These are phyloP conservation scores for Kluyveromyces wickerhamii DNA, from an alignment of 805 yeast genomes.

Conservation along the genomic window DNA sequence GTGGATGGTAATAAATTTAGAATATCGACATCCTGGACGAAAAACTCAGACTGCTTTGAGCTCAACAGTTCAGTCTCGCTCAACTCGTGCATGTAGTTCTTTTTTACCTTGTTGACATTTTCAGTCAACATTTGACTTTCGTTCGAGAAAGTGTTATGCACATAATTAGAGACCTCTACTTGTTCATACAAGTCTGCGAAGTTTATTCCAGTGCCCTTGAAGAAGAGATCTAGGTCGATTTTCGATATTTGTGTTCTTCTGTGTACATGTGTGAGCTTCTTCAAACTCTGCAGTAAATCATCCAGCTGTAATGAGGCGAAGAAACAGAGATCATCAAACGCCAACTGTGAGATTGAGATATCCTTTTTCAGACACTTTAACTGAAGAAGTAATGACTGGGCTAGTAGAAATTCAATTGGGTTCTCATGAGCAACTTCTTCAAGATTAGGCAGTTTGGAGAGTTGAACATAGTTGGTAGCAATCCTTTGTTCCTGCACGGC, in stretches of 20 bases:
- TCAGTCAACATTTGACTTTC: conserved; percentile 9
- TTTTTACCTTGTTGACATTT: conserved; percentile 9
- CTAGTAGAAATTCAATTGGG: conserved; percentile 17
- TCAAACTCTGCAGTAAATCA: conserved; percentile 36
- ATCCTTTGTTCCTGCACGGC: too few relatives aligned
- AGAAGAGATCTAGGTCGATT: conserved; percentile 41
- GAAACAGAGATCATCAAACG: conserved; percentile 33
- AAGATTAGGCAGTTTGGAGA: conserved; percentile 13
- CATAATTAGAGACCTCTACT: conserved; percentile 19
- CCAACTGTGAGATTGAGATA: conserved; percentile 26
- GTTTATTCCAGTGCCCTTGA: conserved; percentile 36
- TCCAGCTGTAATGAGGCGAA: conserved; percentile 32
- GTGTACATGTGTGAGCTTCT: conserved; percentile 48
- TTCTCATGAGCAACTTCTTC: conserved; percentile 19
- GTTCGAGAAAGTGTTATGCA: conserved; percentile 10
- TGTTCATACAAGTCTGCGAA: conserved; percentile 36
- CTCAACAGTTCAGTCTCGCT: conserved; percentile 8
- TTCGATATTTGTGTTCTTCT: conserved; percentile 49
- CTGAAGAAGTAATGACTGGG: conserved; percentile 32
- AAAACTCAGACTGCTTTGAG: conserved; percentile 11
- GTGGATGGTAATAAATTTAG: conserved; percentile 46
- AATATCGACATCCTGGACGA: conserved; percentile 9
- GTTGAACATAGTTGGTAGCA: conserved; percentile 4
- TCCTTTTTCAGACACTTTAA: conserved; percentile 29
- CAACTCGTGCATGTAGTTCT: conserved; percentile 6